phyloP scores from a whole-genome alignment of 1,139 yeast species.

The Lodderomyces oxycetoniae region DNA sequence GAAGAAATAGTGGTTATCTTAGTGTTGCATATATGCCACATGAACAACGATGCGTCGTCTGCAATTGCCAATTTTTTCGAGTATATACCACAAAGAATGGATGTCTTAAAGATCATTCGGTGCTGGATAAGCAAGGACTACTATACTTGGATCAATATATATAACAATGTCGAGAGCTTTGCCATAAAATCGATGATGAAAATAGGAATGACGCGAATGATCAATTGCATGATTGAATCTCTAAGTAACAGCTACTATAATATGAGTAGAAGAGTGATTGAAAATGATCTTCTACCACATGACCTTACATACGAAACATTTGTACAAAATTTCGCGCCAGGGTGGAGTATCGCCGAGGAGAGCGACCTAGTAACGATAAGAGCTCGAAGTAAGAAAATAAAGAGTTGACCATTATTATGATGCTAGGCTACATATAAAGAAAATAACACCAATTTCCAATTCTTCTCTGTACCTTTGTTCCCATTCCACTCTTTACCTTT shows the following conservation, averaged over 20 bases:
- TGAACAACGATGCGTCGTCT: conserved; percentile 30
- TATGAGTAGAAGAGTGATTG: conserved; percentile 20
- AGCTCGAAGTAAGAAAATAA: too few species aligned
- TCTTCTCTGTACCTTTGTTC: too few species aligned
- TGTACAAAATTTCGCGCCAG: conserved; percentile 16
- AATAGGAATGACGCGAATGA: conserved; percentile 33
- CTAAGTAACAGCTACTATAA: conserved; percentile 37
- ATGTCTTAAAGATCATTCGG: conserved; percentile 23
- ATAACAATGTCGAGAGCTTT: conserved; percentile 27
- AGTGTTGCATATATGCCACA: conserved; percentile 46
- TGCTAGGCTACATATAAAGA: too few species aligned
- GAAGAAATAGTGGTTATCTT: conserved; percentile 39
- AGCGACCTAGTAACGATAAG: conserved; percentile 6
- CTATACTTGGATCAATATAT: conserved; percentile 36
- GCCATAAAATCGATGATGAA: conserved; percentile 36
- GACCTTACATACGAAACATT: conserved; percentile 22
- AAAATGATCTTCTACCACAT: conserved; percentile 24
- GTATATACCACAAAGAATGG: conserved; percentile 23
- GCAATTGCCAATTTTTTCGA: conserved; percentile 32
- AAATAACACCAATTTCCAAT: too few species aligned
- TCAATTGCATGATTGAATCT: conserved; percentile 25
- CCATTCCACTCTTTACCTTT: too few species aligned
- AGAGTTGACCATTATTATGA: too few species aligned
- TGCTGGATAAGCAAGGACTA: conserved; percentile 40
- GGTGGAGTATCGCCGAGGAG: conserved; percentile 36